Conservation (phyloP, 306 rosid genomes). For the Casuarina equisetifolia region DNA sequence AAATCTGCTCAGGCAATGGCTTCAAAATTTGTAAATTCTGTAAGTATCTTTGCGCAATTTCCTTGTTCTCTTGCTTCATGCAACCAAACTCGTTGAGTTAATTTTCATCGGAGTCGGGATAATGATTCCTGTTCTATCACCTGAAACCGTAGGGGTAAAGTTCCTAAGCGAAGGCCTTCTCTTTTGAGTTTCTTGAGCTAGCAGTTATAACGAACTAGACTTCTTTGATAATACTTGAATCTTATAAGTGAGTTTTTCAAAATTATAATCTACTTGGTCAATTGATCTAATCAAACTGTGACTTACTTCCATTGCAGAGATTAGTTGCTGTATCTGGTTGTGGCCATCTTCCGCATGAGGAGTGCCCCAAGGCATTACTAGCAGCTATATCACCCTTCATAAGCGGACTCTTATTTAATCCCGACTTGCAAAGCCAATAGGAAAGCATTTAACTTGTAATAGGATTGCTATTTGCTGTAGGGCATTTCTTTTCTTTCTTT, state of each 20-base stretch:
- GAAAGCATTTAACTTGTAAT: conserved; percentile 32
- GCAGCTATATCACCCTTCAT: conserved; percentile 84
- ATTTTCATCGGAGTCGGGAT: not conserved
- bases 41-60: conserved; percentile 34
- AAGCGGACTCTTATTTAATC: conserved; percentile 45
- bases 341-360: conserved; percentile 97
- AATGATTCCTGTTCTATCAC: not conserved
- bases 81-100: conserved; percentile 1
- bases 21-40: conserved; percentile 79
- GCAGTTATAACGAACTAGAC: not conserved
- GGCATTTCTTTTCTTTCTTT: conserved; percentile 9
- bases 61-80: not conserved
- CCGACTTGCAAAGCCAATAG: conserved; percentile 52
- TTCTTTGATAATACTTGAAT: not conserved
- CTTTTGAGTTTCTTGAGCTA: not conserved
- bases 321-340: conserved; percentile 84
- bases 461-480: conserved; percentile 34
- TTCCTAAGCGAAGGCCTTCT: not conserved
- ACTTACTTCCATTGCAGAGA: conserved; percentile 55
- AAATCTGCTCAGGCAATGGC: conserved; percentile 85
- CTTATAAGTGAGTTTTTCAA: not conserved
- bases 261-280: not conserved
- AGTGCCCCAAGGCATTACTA: conserved; percentile 89
- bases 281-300: conserved; percentile 14
- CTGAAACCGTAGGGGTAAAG: not conserved